Evolutionary conservation across 805 yeast genomes (phyloP).

Genomic region (Teunomyces gatunensis): DNA sequence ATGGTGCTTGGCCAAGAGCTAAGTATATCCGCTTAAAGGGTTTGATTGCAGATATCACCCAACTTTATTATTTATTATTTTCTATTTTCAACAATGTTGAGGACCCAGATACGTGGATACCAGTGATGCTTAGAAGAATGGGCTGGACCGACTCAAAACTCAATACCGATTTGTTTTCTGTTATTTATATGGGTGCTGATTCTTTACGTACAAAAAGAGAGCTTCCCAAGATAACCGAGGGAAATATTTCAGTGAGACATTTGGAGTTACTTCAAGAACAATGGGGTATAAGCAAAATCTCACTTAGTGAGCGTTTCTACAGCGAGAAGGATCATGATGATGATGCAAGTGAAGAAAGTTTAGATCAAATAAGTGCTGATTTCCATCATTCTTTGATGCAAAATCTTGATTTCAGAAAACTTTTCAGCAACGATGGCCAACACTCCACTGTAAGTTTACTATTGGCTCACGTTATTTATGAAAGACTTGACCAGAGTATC

Average conservation of each 20-base stretch:
- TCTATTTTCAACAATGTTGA: conserved; percentile 23
- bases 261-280: conserved; percentile 22
- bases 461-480: conserved; percentile 29
- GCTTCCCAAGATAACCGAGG: conserved; percentile 32
- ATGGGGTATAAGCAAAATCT: conserved; percentile 24
- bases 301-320: conserved; percentile 21
- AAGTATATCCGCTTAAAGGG: conserved; percentile 22
- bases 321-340: conserved; percentile 4
- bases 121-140: conserved; percentile 21
- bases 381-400: conserved; percentile 7
- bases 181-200: conserved; percentile 29
- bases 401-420: conserved; percentile 22
- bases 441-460: conserved; percentile 25
- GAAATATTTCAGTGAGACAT: conserved; percentile 29
- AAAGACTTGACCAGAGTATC: conserved; percentile 28
- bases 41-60: conserved; percentile 23
- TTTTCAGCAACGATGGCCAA: conserved; percentile 32
- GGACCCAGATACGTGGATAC: conserved; percentile 27
- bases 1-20: conserved; percentile 31
- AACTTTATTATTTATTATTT: conserved; percentile 24
- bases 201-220: conserved; percentile 22
- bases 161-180: conserved; percentile 27
- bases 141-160: conserved; percentile 31
- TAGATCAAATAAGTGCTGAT: neutral
- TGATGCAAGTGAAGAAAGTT: neutral